Evolutionary conservation across 305 asterid genomes (phyloP).

Genomic region (Plantago coronopus): DNA sequence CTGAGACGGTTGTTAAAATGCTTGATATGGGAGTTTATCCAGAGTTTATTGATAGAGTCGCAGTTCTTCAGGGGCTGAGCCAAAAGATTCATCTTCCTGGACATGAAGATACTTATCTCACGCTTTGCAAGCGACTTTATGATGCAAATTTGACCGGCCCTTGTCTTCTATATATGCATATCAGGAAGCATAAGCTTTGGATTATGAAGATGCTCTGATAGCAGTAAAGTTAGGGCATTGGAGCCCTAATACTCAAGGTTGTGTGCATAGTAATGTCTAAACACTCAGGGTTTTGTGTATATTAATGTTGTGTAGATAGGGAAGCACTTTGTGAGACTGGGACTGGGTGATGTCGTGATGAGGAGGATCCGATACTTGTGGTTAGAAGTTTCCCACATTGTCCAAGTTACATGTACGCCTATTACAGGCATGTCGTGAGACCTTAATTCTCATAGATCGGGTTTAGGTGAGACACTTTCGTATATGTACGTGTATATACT

Average conservation of each 20-base stretch:
- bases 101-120: slow-evolving; percentile 49
- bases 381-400: too few species aligned
- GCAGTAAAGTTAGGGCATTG: not conserved
- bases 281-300: not conserved
- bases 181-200: slow-evolving; percentile 78
- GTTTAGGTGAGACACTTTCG: too few species aligned
- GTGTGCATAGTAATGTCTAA: slow-evolving; percentile 3
- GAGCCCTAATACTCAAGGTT: not conserved
- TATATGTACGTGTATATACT: too few species aligned
- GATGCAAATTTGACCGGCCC: slow-evolving; percentile 75
- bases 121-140: slow-evolving; percentile 64
- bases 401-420: too few species aligned
- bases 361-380: too few species aligned
- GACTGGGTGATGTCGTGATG: too few species aligned
- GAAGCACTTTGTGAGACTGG: not conserved
- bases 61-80: slow-evolving; percentile 78
- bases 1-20: slow-evolving; percentile 69
- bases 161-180: slow-evolving; percentile 59
- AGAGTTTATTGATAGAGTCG: slow-evolving; percentile 67
- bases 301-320: slow-evolving; percentile 4
- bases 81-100: slow-evolving; percentile 58
- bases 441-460: too few species aligned
- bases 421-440: too few species aligned
- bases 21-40: slow-evolving; percentile 68
- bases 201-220: slow-evolving; percentile 62